phyloP scores from a whole-genome alignment of 1,139 yeast species.

The Yamadazyma buinensis region DNA sequence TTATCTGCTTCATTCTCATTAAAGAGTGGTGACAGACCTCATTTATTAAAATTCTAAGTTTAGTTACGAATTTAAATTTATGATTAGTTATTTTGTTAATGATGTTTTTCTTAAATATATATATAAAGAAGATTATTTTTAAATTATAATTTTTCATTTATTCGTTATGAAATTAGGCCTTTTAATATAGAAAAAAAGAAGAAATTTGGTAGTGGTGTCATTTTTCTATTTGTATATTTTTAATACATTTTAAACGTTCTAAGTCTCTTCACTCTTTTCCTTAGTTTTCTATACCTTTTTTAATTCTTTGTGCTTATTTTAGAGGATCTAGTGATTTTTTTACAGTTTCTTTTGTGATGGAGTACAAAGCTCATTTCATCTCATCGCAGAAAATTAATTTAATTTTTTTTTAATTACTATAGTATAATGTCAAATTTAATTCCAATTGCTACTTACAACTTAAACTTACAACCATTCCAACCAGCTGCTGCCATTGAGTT shows the following conservation, averaged over 20 bases:
- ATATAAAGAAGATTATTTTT: too few relatives aligned
- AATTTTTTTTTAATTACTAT: not conserved
- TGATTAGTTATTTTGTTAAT: not conserved
- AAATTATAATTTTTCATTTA: too few relatives aligned
- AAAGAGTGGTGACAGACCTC: conserved; percentile 99
- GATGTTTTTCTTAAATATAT: too few relatives aligned
- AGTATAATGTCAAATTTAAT: conserved; percentile 57
- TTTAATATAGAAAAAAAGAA: conserved; percentile 8
- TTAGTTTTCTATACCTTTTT: too few relatives aligned
- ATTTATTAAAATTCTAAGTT: conserved; percentile 92
- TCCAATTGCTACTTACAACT: conserved; percentile 82
- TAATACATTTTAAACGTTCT: conserved; percentile 26
- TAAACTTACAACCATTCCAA: conserved; percentile 79
- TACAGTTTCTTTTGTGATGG: too few relatives aligned
- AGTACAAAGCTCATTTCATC: conserved; percentile 13
- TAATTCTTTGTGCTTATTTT: too few relatives aligned
- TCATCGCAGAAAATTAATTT: conserved; percentile 10
- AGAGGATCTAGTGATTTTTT: too few relatives aligned
- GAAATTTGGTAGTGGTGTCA: conserved; percentile 11
- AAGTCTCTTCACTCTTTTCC: conserved; percentile 3
- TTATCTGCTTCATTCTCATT: conserved; percentile 95
- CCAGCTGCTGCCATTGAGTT: conserved; percentile 85
- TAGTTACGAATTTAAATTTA: conserved; percentile 1
- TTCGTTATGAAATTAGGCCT: too few relatives aligned
- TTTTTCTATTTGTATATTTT: conserved; percentile 30